Evolutionary conservation across 1,139 yeast species (phyloP), one percentile per base, ranked within the genome.

Genomic region (Kodamaea fungicola): DNA sequence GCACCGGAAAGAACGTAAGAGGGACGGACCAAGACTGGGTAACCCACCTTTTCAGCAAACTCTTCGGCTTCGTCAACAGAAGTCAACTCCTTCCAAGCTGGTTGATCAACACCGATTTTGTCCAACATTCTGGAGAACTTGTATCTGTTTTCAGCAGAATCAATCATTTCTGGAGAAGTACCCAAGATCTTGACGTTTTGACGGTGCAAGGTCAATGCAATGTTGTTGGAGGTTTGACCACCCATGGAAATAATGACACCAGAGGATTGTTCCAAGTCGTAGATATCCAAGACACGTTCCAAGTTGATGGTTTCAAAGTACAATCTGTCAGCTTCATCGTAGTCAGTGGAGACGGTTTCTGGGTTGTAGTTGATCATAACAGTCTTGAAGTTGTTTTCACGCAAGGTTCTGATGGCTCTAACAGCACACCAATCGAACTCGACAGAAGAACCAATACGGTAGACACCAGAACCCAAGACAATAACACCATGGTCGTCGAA

Each of bases 171-270:
- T 43, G 98, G 98, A 30, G 96, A 84, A 36, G 98, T 92, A 66
- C 98, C 98, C 54, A 92, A 74, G 49, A 92, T 86, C 72, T 90
- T 92, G 52, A 89, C 97, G 59, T 88, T 88, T 69, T 90, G 95
- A 67, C 97, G 84, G 67, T 90, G 92, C 56, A 92, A 75, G 45
- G 90, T 82, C 61, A 92, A 76, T 25, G 98, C 98, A 71, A 92
- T 92, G 64, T 92, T 92, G 71, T 92, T 89, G 7, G 97, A 88
- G 31, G 96, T 87, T 72, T 94, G 98, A 61, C 98, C 98, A 76
- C 98, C 98, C 95, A 92, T 89, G 45, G 97, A 85, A 49, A 92
- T 88, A 49, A 92, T 83, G 45, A 92, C 97, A 72, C 98, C 98
- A 12, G 82, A 67, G 34, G 96, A 83, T 55, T 80, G 78, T 71